A percentile compares a stretch with the other conserved stretches of the same genome.
Evolutionary conservation across 441 rosid species (phyloP).

Genomic region (Biscutella laevigata): DNA sequence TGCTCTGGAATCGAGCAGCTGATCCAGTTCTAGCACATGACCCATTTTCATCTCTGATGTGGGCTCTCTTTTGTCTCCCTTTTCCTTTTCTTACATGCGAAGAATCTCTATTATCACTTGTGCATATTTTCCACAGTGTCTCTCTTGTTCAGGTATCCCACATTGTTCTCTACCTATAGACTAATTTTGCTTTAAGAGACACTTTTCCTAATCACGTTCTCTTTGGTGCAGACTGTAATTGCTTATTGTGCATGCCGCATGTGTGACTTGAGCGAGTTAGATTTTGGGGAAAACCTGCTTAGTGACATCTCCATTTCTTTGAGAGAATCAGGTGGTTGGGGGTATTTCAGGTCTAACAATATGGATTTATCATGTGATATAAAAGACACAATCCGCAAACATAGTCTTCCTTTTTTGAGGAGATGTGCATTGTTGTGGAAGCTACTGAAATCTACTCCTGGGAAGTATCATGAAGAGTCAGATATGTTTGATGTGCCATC

Average conservation of each 20-base stretch:
- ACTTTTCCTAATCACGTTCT: slow-evolving; percentile 20
- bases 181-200: background rate
- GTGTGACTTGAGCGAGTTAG: slow-evolving; percentile 25
- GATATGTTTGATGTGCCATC: slow-evolving; percentile 30
- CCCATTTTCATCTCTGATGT: slow-evolving; percentile 96
- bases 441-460: slow-evolving; percentile 50
- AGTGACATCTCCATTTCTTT: slow-evolving; percentile 47
- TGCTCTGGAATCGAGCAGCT: slow-evolving; percentile 76
- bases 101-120: slow-evolving; percentile 71
- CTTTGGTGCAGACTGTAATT: slow-evolving; percentile 64
- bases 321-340: slow-evolving; percentile 43
- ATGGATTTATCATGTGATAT: slow-evolving; percentile 43
- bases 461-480: slow-evolving; percentile 46
- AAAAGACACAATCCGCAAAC: slow-evolving; percentile 46
- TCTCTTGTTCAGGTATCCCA: slow-evolving; percentile 70
- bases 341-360: slow-evolving; percentile 45
- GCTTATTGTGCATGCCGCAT: slow-evolving; percentile 38
- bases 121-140: slow-evolving; percentile 80
- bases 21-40: slow-evolving; percentile 85
- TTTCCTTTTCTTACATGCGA: slow-evolving; percentile 68
- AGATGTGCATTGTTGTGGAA: slow-evolving; percentile 93
- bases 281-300: slow-evolving; percentile 39
- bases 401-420: slow-evolving; percentile 79
- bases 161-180: slow-evolving; percentile 8
- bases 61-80: slow-evolving; percentile 96